Base-by-base conservation (phyloP, 768 basidiomycete genomes). In the Fomitopsis pulvina region DNA sequence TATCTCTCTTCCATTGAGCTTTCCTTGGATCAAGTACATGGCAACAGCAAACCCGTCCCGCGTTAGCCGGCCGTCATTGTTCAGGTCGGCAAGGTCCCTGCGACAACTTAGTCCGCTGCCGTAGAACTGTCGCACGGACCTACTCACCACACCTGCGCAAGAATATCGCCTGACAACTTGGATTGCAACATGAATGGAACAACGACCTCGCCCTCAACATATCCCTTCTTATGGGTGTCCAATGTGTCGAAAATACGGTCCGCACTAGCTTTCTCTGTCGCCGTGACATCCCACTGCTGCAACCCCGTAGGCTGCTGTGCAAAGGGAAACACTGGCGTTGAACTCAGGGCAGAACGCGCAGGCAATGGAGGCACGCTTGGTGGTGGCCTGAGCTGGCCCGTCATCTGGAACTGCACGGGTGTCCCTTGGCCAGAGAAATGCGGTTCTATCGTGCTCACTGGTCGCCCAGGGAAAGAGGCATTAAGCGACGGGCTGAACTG, bases 101-200 rank as follows among this genome's bases (percentile, higher is more conserved):
- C 0, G 48, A 25, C 41, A 12, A 21, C 24, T 56, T 18, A 53
- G 52, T 9, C n/a, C 18, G 21, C 18, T 29, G 30, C 10, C 28
- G 22, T 12, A 1, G 24, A 16, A 47, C 29, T 39, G 10, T 22
- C 30, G 27, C n/a, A n/a, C 12, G 27, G 26, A 41, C n/a, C 28
- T 20, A 72, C 85, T 45, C 60, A 95, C 95, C 96, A 99, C 43
- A 99, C 73, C 58, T 80, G 85, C 3, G 96, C 96, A n/a, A 99
- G 75, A 22, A 79, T 75, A 24, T 85, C 84, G 52, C 89, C 87
- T 1, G 83, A 76, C 41, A 99, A 69, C 41, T 87, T 83, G 27
- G 92, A 94, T 66, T 92, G 84, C 52, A 95, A 64, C 85, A 99
- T 87, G 68, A 98, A 98, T 2, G 91, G 92, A 4, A 96, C 96